phyloP scores from a whole-genome alignment of 257 asterid genomes.

The Nicotiana paniculata region DNA sequence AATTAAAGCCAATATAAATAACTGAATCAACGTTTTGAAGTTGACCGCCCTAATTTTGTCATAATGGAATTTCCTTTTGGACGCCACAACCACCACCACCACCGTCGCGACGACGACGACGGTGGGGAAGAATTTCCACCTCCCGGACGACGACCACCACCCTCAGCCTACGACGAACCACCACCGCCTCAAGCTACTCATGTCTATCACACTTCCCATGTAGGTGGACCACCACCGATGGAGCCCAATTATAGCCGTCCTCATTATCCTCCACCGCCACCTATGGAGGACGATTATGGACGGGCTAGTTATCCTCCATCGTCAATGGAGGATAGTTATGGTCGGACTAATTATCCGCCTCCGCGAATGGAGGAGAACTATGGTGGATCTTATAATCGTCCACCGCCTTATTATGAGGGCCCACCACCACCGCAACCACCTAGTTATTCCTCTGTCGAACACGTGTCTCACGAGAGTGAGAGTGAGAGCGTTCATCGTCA shows the following conservation, averaged over 20 bases:
- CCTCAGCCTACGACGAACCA: slow-evolving; percentile 11
- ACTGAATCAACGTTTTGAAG: too few species aligned
- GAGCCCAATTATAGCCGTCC: neutral
- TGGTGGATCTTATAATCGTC: slow-evolving; percentile 5
- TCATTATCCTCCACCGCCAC: slow-evolving; percentile 13
- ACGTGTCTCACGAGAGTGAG: slow-evolving; percentile 21
- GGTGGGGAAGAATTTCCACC: slow-evolving; percentile 23
- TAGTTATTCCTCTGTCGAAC: slow-evolving; percentile 11
- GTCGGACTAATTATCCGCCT: neutral
- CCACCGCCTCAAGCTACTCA: slow-evolving; percentile 30
- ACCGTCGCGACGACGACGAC: slow-evolving; percentile 9
- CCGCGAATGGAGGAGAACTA: neutral
- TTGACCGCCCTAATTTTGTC: neutral
- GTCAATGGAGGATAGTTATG: neutral
- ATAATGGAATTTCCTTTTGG: slow-evolving; percentile 28
- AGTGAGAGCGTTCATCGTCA: neutral
- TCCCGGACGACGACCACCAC: slow-evolving; percentile 13
- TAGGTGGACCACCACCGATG: slow-evolving; percentile 17
- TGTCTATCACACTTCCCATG: slow-evolving; percentile 28
- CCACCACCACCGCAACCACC: slow-evolving; percentile 20
- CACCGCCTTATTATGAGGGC: slow-evolving; percentile 1
- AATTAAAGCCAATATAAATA: too few species aligned
- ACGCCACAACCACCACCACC: slow-evolving; percentile 17
- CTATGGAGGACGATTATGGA: neutral
- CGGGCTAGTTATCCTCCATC: neutral